Base-by-base conservation (phyloP, 2,329 filamentous ascomycete genomes). In the Mollisiaceae sp. region DNA sequence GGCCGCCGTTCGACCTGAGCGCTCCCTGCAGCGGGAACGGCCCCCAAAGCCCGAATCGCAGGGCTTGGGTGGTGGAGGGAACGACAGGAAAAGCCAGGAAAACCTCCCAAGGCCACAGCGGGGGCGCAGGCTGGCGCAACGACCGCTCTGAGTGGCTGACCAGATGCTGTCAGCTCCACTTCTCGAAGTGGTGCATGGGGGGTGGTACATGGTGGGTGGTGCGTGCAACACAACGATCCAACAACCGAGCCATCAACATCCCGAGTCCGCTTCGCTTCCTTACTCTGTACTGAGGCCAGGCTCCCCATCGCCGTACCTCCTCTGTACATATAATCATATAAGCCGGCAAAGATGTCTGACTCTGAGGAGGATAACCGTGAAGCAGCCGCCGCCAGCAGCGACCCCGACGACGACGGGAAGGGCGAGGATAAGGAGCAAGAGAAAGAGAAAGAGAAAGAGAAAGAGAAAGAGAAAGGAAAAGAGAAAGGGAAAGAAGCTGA, bases 311-410 rank as follows among this genome's bases (percentile, higher is more conserved):
- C 41, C 41, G 11, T 50, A 50, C 8, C 50, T 35, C 27, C 14
- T 4, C n/a, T 54, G 50, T 32, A 54, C 50, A 54, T 54, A 54
- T 54, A 54, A 54, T 54, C 55, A 57, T 57, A 57, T 57, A 57
- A 57, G 55, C 55, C 35, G 20, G 55, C 36, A 12, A 57, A 57
- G 27, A 57, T 57, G 55, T 57, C 55, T 41, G 55, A 57, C 36
- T 22, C 24, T 54, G 24, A 15, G 22, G 50, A 54, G 24, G 24
- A 27, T 6, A 54, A 15, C n/a, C 24, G 24, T 32, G 50, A 35
- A 32, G 22, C 15, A 35, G 24, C 22, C 32, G 27, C 15, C 4
- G 14, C 22, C 24, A 54, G 18, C 12, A 57, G 14, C 35, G 55
- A 11, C 41, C 27, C 27, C 27, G 27, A 32, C 3, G 27, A 32